Conservation (phyloP, 257 asterid species). For the Jacaranda mimosifolia region DNA sequence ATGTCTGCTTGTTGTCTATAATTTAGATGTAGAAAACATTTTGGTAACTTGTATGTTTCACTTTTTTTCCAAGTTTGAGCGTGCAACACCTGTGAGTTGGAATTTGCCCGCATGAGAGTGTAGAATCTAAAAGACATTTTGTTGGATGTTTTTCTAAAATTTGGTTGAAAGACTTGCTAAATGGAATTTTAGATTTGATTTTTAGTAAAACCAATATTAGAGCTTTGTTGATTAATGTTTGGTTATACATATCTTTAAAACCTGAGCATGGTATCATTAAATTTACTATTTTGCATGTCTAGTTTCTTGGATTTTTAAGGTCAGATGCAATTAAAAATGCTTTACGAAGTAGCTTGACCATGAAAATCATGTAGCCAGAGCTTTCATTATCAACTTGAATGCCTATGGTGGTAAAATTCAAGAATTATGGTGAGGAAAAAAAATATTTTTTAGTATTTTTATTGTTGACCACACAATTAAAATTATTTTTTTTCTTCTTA, state of each 20-base stretch:
- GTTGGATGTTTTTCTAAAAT: background rate
- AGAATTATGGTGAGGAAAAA: no score
- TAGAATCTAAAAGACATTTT: constrained; percentile 2
- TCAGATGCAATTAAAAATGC: no score
- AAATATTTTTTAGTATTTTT: no score
- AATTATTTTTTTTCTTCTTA: no score
- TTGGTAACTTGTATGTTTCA: background rate
- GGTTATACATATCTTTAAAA: background rate
- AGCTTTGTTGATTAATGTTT: background rate
- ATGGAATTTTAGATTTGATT: background rate
- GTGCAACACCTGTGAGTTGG: constrained; percentile 50
- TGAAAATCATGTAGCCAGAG: no score
- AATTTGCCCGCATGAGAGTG: background rate
- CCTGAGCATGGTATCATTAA: background rate
- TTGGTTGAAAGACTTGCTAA: background rate
- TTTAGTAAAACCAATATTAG: constrained; percentile 12
- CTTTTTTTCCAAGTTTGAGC: constrained; percentile 43
- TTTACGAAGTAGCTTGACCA: no score
- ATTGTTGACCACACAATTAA: no score
- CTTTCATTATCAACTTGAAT: no score
- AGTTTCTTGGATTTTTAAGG: no score
- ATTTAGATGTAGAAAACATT: background rate
- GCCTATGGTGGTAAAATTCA: no score
- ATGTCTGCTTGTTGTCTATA: no score
- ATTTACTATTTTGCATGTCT: no score